phyloP scores from a whole-genome alignment of 495 filamentous ascomycete species.

The Talaromyces nanjingensis region DNA sequence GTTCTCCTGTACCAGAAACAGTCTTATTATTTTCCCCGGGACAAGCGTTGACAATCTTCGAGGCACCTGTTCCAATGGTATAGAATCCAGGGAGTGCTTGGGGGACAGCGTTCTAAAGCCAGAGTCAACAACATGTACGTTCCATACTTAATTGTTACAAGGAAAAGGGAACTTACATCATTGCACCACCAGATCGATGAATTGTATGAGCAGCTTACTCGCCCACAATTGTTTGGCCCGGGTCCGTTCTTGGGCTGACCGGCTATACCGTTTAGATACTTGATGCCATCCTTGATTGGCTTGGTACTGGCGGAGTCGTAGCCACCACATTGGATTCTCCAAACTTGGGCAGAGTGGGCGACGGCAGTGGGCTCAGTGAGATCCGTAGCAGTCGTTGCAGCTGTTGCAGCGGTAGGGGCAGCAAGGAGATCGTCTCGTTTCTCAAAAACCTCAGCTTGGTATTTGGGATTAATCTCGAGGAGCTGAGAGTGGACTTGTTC shows the following conservation, averaged over 20 bases:
- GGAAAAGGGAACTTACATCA: not conserved
- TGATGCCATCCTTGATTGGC: not conserved
- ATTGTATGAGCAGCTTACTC: not conserved
- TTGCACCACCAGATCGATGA: not conserved
- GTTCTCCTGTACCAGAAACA: not conserved
- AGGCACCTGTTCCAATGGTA: not conserved
- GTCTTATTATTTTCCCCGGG: not conserved
- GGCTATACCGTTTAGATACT: not conserved
- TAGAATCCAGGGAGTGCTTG: not conserved
- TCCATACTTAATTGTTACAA: not conserved
- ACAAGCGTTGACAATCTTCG: not conserved
- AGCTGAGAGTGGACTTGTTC: not conserved
- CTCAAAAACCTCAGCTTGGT: not conserved
- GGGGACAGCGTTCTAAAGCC: not conserved
- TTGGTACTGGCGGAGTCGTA: not conserved
- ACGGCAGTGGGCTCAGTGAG: not conserved
- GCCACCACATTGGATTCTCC: not conserved
- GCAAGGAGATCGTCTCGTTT: not conserved
- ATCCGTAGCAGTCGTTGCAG: not conserved
- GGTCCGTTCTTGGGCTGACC: not conserved
- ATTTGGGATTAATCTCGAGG: not conserved
- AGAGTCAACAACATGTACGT: not conserved
- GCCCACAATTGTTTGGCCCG: not conserved
- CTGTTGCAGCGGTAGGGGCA: not conserved
- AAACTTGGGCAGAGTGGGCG: not conserved